A percentile compares a stretch with the other conserved stretches of the same genome.
These are phyloP conservation scores for Crithidia bombi DNA, from an alignment of 208 protist genomes.

Conservation along the genomic window DNA sequence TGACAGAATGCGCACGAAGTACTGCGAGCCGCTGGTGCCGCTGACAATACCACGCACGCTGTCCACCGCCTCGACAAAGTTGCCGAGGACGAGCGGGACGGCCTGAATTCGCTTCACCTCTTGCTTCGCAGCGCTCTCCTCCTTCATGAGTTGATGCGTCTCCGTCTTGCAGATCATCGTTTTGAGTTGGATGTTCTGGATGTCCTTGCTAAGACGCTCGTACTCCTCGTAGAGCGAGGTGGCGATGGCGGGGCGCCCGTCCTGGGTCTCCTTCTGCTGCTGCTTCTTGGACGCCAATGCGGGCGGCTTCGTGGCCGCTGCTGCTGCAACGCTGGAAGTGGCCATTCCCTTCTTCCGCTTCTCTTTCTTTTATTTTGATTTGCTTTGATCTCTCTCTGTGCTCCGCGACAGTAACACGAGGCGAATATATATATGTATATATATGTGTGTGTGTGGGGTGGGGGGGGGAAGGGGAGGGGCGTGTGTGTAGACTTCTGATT, in stretches of 20 bases:
- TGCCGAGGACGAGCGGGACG: slow-evolving; percentile 99
- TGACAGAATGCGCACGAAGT: slow-evolving; percentile 98
- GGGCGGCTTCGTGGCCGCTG: slow-evolving; percentile 22
- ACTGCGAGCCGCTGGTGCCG: slow-evolving; percentile 97
- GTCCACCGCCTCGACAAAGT: slow-evolving; percentile 99
- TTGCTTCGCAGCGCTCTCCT: slow-evolving; percentile 91
- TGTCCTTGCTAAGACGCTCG: slow-evolving; percentile 67
- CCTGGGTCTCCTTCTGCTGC: slow-evolving; percentile 4
- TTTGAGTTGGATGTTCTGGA: slow-evolving; percentile 86
- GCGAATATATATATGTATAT: too few species aligned
- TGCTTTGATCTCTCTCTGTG: background rate
- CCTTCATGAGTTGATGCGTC: slow-evolving; percentile 88
- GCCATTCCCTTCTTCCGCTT: background rate
- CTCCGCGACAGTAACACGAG: background rate
- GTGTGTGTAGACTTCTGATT: too few species aligned
- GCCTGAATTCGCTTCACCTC: slow-evolving; percentile 99
- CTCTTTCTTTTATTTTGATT: background rate
- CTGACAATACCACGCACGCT: slow-evolving; percentile 94
- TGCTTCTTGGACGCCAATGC: slow-evolving; percentile 15
- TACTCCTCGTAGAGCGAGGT: slow-evolving; percentile 81
- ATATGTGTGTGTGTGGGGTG: background rate
- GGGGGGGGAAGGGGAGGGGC: too few species aligned
- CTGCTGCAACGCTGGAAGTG: slow-evolving; percentile 10
- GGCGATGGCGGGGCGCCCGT: slow-evolving; percentile 1
- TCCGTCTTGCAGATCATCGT: slow-evolving; percentile 91